A percentile compares a stretch with the other conserved stretches of the same genome.
These are phyloP conservation scores for Cytospora mali DNA, from an alignment of 2,329 filamentous ascomycete species.

Conservation along the genomic window DNA sequence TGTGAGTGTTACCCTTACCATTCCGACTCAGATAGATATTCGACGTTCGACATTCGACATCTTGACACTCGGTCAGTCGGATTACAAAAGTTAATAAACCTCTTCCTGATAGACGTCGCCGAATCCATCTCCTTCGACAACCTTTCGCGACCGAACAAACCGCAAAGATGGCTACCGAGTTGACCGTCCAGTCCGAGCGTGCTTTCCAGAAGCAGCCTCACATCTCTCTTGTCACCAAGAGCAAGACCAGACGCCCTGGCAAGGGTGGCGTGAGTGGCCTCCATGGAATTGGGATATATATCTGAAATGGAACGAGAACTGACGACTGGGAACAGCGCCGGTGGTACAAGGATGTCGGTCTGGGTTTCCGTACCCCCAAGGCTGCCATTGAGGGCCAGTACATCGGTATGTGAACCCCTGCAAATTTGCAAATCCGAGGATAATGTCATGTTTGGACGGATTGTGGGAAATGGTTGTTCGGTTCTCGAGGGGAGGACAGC, in stretches of 20 bases:
- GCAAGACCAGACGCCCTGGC: slow-evolving; percentile 82
- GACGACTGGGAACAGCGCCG: slow-evolving; percentile 26
- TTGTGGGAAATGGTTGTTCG: neutral
- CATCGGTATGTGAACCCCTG: slow-evolving; percentile 76
- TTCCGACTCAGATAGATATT: slow-evolving; percentile 4
- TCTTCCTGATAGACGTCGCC: slow-evolving; percentile 33
- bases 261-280: slow-evolving; percentile 83
- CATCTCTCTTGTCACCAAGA: slow-evolving; percentile 99
- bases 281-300: neutral
- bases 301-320: slow-evolving; percentile 9
- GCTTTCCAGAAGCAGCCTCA: slow-evolving; percentile 99
- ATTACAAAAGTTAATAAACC: slow-evolving; percentile 35
- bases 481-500: neutral
- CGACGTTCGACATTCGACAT: slow-evolving; percentile 25
- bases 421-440: neutral
- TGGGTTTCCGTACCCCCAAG: slow-evolving; percentile 99
- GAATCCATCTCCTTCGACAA: slow-evolving; percentile 31
- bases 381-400: slow-evolving; percentile 98
- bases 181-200: slow-evolving; percentile 99
- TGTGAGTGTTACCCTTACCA: slow-evolving; percentile 23
- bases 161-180: slow-evolving; percentile 91
- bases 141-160: slow-evolving; percentile 46
- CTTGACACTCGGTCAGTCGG: slow-evolving; percentile 31
- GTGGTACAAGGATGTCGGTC: slow-evolving; percentile 99
- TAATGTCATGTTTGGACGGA: neutral